Evolutionary conservation across 768 basidiomycete species (phyloP).

Genomic region (Boletus rubroflammeus): DNA sequence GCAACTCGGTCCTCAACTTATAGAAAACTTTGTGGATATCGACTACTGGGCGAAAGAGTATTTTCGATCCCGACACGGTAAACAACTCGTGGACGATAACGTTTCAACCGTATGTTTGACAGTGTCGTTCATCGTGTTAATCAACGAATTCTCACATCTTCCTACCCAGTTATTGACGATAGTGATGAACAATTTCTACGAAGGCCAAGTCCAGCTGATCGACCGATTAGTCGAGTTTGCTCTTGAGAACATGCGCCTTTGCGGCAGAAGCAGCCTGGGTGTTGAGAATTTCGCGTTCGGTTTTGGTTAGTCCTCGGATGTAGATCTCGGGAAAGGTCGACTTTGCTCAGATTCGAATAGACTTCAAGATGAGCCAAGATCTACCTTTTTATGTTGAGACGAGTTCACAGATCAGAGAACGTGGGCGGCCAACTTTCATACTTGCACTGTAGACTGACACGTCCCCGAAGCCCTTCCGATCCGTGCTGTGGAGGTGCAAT

Average conservation of each 20-base stretch:
- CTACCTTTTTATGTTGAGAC: constrained; percentile 28
- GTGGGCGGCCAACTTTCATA: constrained; percentile 12
- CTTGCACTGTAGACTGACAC: constrained; percentile 3
- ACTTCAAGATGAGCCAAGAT: constrained; percentile 31
- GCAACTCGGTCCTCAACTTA: constrained; percentile 27
- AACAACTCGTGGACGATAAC: constrained; percentile 12
- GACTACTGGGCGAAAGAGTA: constrained; percentile 27
- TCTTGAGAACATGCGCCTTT: constrained; percentile 21
- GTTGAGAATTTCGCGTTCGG: constrained; percentile 30
- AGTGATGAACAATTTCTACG: constrained; percentile 30
- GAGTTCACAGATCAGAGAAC: constrained; percentile 23
- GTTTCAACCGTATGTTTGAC: constrained; percentile 18
- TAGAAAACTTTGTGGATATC: constrained; percentile 31
- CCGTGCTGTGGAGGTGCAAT: neutral
- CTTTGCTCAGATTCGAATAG: constrained; percentile 8
- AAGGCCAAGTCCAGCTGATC: constrained; percentile 27
- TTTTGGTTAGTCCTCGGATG: constrained; percentile 20
- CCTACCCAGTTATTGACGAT: constrained; percentile 25
- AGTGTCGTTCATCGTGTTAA: neutral
- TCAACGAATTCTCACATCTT: neutral
- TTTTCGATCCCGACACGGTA: constrained; percentile 21
- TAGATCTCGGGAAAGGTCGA: neutral
- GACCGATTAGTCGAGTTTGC: constrained; percentile 26
- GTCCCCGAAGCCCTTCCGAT: constrained; percentile 10
- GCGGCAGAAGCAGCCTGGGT: constrained; percentile 13